A percentile compares a stretch with the other conserved stretches of the same genome.
These are phyloP conservation scores for Fusarium oligoseptatum DNA, from an alignment of 2,329 filamentous ascomycete species.

Conservation along the genomic window DNA sequence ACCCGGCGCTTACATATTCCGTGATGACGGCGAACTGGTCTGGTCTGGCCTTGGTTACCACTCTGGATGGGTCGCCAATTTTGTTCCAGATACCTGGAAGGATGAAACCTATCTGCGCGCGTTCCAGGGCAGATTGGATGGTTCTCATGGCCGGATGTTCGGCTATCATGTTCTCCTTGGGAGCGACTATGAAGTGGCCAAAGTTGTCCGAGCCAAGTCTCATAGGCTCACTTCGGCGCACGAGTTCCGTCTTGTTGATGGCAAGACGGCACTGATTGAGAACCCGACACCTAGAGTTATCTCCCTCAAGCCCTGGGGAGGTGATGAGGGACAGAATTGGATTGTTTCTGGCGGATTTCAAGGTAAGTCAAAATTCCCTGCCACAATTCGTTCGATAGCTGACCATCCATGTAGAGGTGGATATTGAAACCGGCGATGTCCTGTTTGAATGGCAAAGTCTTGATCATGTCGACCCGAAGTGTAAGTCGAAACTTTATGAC, in stretches of 20 bases:
- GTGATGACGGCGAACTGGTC: constrained; percentile 65
- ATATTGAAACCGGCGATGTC: constrained; percentile 33
- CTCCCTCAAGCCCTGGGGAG: background rate
- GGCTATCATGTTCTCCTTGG: constrained; percentile 1
- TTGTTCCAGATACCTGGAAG: constrained; percentile 58
- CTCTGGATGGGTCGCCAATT: constrained; percentile 65
- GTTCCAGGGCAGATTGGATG: constrained; percentile 59
- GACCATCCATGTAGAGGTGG: constrained; percentile 17
- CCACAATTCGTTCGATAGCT: background rate
- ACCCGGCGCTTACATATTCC: constrained; percentile 67
- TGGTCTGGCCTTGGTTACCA: constrained; percentile 69
- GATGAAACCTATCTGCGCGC: constrained; percentile 64
- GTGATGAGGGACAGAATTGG: background rate
- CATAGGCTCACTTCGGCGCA: background rate
- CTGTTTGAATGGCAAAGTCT: constrained; percentile 26
- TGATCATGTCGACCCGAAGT: constrained; percentile 3
- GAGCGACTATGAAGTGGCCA: background rate
- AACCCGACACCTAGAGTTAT: background rate
- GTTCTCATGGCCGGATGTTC: background rate
- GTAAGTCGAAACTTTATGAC: background rate
- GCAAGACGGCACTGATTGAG: background rate
- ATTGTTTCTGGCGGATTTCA: background rate
- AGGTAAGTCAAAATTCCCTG: background rate
- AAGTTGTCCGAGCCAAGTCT: background rate
- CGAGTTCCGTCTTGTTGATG: background rate